A percentile compares a stretch with the other conserved stretches of the same genome.
These are phyloP conservation scores for Verticillium zaregamsianum DNA, from an alignment of 2,329 filamentous ascomycete genomes.

Conservation along the genomic window DNA sequence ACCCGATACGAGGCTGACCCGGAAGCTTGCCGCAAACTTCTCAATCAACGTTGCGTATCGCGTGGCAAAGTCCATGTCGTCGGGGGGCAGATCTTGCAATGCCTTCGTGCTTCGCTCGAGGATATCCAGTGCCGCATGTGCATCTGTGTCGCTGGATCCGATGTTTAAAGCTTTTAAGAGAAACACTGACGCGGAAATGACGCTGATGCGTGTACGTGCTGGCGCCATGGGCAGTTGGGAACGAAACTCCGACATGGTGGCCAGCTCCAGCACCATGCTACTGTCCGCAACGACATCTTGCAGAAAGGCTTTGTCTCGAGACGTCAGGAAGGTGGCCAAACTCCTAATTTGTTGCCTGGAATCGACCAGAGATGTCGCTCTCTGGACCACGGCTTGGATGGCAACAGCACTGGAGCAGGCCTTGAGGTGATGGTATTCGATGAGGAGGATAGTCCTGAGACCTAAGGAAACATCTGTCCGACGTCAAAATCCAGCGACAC, in stretches of 20 bases:
- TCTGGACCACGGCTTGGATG: slow-evolving; percentile 15
- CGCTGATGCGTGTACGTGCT: slow-evolving; percentile 12
- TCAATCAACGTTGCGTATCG: slow-evolving; percentile 17
- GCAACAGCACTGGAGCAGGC: slow-evolving; percentile 15
- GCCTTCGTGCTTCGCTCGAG: slow-evolving; percentile 13
- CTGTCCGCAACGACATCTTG: slow-evolving; percentile 16
- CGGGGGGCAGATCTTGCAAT: slow-evolving; percentile 8
- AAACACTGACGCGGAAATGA: slow-evolving; percentile 18
- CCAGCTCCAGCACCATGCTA: slow-evolving; percentile 11
- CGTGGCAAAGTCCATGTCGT: slow-evolving; percentile 19
- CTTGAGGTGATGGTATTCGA: slow-evolving; percentile 17
- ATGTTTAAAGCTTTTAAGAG: slow-evolving; percentile 15
- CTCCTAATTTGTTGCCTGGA: slow-evolving; percentile 5
- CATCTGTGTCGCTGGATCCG: slow-evolving; percentile 11
- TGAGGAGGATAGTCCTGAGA: slow-evolving; percentile 7
- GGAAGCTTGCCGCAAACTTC: slow-evolving; percentile 11
- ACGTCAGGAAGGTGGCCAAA: slow-evolving; percentile 10
- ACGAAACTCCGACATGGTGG: slow-evolving; percentile 11
- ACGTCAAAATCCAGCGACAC: no score
- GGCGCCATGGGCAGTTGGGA: slow-evolving; percentile 13
- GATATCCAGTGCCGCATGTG: slow-evolving; percentile 7
- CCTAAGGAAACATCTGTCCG: not conserved
- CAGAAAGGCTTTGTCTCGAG: slow-evolving; percentile 14
- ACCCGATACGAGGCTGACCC: not conserved
- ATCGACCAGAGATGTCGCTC: slow-evolving; percentile 8